These are phyloP conservation scores for Niveomyces coronatus DNA, from an alignment of 2,329 filamentous ascomycete species.

Conservation along the genomic window DNA sequence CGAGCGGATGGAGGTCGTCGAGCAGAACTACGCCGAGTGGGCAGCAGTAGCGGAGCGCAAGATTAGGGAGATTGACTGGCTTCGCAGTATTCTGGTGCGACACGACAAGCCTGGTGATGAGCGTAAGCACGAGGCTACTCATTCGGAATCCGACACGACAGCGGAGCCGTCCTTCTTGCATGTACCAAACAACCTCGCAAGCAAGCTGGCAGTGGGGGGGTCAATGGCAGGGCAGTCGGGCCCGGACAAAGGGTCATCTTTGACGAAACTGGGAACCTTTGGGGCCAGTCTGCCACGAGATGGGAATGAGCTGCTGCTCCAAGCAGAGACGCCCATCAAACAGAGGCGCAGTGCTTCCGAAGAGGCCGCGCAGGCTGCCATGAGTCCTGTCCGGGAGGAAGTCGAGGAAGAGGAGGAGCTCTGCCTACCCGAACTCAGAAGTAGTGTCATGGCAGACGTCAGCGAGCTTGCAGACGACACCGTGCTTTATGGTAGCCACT, in stretches of 20 bases:
- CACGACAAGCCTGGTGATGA: not conserved
- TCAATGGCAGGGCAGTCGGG: slow-evolving; percentile 10
- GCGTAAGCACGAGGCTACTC: not conserved
- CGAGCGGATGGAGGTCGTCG: slow-evolving; percentile 71
- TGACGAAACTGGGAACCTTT: slow-evolving; percentile 1
- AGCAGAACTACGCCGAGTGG: slow-evolving; percentile 73
- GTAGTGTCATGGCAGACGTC: slow-evolving; percentile 21
- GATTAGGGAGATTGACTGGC: slow-evolving; percentile 57
- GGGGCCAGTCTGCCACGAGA: not conserved
- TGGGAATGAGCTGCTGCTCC: not conserved
- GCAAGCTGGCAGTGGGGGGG: slow-evolving; percentile 5
- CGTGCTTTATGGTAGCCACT: slow-evolving; percentile 27
- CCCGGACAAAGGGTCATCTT: not conserved
- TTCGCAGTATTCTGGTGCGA: slow-evolving; percentile 11
- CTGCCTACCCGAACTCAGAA: slow-evolving; percentile 26
- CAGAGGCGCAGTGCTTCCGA: slow-evolving; percentile 2
- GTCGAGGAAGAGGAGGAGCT: slow-evolving; percentile 21
- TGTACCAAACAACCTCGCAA: slow-evolving; percentile 3
- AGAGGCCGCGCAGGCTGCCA: slow-evolving; percentile 7
- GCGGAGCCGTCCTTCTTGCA: slow-evolving; percentile 2
- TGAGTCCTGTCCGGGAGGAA: slow-evolving; percentile 14
- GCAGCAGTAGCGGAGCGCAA: slow-evolving; percentile 64
- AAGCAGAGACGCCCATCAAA: slow-evolving; percentile 4
- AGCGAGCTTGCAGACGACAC: slow-evolving; percentile 28
- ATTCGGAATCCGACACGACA: not conserved